Evolutionary conservation across 2,329 filamentous ascomycete genomes (phyloP).

Genomic region (Fusarium vanettenii): DNA sequence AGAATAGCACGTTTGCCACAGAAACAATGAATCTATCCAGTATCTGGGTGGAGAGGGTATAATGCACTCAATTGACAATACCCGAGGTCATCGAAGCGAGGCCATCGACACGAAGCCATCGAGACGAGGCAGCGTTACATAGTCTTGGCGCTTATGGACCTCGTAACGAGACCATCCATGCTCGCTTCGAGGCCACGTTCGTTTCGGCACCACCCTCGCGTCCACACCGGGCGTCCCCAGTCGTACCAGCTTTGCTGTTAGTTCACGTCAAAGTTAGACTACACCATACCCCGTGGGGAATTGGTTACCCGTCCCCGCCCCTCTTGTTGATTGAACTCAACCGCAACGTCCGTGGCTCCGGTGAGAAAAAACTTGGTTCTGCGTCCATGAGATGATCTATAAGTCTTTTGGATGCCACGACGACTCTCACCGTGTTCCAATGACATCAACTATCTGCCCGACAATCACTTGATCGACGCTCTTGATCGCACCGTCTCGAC

Average conservation of each 20-base stretch:
- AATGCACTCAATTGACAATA: neutral
- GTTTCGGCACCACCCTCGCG: neutral
- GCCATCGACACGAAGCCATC: neutral
- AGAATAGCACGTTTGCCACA: neutral
- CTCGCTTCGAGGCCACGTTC: neutral
- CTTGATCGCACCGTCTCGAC: neutral
- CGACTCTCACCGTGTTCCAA: neutral
- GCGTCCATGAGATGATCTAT: neutral
- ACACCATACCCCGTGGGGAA: neutral
- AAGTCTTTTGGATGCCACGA: neutral
- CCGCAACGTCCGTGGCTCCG: neutral
- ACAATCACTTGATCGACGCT: neutral
- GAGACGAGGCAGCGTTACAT: neutral
- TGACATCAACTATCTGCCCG: fast-evolving
- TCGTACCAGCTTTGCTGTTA: neutral
- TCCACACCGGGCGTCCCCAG: neutral
- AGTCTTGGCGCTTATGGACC: neutral
- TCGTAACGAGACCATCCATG: neutral
- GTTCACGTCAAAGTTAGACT: neutral
- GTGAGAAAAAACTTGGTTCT: neutral
- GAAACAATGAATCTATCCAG: neutral
- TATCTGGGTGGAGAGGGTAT: neutral
- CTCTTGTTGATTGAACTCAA: neutral
- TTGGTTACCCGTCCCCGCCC: neutral
- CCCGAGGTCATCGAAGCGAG: neutral